Evolutionary conservation across 2,329 filamentous ascomycete genomes (phyloP).

Genomic region (Talaromyces sp.): DNA sequence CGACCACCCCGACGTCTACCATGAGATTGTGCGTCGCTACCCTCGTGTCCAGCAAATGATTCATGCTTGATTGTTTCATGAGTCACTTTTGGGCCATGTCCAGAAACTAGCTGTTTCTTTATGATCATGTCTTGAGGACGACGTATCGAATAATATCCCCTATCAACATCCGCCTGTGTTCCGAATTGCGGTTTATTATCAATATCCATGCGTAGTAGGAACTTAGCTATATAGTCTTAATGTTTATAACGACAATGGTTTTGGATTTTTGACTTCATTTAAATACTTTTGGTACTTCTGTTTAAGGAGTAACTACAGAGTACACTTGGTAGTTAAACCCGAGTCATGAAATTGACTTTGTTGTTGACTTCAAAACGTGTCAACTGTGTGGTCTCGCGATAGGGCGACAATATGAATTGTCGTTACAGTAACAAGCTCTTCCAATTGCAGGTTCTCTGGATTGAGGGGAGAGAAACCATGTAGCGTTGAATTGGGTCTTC

Average conservation of each 20-base stretch:
- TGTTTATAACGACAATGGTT: not conserved
- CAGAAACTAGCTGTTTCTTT: not conserved
- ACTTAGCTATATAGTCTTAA: not conserved
- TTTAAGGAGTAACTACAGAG: not conserved
- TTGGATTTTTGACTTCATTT: not conserved
- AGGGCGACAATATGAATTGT: no score
- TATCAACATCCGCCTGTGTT: not conserved
- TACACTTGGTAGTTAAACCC: no score
- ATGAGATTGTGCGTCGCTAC: constrained; percentile 73
- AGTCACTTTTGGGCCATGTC: not conserved
- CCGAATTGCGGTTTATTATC: not conserved
- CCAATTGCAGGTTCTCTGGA: no score
- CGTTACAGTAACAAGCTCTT: no score
- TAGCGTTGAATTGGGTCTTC: no score
- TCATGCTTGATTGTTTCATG: constrained; percentile 46
- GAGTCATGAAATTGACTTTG: no score
- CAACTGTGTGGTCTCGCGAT: no score
- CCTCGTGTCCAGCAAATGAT: constrained; percentile 77
- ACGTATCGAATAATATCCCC: not conserved
- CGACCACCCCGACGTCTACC: constrained; percentile 77
- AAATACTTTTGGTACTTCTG: not conserved
- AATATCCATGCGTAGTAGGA: not conserved
- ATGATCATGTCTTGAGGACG: not conserved
- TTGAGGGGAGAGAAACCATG: no score
- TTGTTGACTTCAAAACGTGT: no score